Base-by-base conservation (phyloP, 768 basidiomycete genomes). In the Lactarius deliciosus region DNA sequence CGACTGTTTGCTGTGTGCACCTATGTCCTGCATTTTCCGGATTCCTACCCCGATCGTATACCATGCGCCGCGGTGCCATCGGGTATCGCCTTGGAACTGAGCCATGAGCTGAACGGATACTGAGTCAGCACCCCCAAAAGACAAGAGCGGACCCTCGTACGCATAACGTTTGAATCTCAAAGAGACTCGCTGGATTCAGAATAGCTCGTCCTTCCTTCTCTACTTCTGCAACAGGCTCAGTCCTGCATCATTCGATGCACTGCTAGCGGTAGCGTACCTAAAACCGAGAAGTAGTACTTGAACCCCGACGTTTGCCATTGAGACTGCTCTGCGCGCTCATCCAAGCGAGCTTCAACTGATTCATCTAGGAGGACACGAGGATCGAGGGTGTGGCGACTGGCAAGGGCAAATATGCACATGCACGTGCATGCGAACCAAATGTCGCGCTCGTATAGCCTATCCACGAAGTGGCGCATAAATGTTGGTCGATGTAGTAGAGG, bases 401-500 rank as follows among this genome's bases (percentile, higher is more conserved):
- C 74, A 18, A 75, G 64, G 28, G 73, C 75, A 43, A 76, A 76
- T 16, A 75, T 65, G 11, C 67, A 66, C 70, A 76, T 69, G 68
- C 74, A 76, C 3, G 72, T 64, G 57, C 72, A 73, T 1, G 74
- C 75, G 60, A 75, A 76, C 75, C 75, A 76, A 2, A 72, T 64
- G 54, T 76, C 75, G 8, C 79, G 74, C 65, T 90, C 78, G 69
- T 90, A 82, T 30, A 88, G 72, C 9, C 78, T 78, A 2, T 84
- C 81, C 38, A 73, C 77, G 79, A 86, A 87, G 56, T 88, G 84
- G 18, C 80, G 80, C 43, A 85, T 78, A 72, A 95, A 94, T 0
- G 87, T 86, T 6, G 85, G 85, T 25, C 81, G 82, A 72, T 94
- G 91, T 34, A 95, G 78, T 22, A 94, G 76, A 9, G 91, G 91